phyloP scores from a whole-genome alignment of 805 yeast species.

The Suhomyces sp. region DNA sequence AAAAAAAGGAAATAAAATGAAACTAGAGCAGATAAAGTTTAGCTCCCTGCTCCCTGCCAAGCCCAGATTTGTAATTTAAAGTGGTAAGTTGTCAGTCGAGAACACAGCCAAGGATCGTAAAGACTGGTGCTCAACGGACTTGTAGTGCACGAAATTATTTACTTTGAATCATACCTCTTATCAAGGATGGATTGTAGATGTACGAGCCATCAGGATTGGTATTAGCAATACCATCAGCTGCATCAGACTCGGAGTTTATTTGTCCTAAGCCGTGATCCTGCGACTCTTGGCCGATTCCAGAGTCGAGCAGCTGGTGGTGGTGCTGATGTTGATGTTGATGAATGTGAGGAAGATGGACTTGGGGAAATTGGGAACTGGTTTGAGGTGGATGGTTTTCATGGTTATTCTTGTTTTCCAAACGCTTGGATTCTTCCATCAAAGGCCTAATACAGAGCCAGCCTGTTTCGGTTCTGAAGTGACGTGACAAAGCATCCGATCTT shows the following conservation, averaged over 20 bases:
- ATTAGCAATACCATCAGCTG: slow-evolving; percentile 4
- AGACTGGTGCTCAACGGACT: background rate
- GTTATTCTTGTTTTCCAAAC: slow-evolving; percentile 16
- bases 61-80: background rate
- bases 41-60: background rate
- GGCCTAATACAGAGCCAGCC: slow-evolving; percentile 70
- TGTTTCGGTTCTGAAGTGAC: slow-evolving; percentile 74
- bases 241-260: background rate
- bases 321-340: slow-evolving; percentile 1
- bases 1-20: no score
- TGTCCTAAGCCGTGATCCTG: background rate
- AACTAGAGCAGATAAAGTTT: background rate
- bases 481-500: slow-evolving; percentile 71
- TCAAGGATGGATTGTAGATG: slow-evolving; percentile 17
- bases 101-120: background rate
- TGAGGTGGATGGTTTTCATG: background rate
- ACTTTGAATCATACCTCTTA: slow-evolving; percentile 15
- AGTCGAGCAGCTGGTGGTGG: background rate
- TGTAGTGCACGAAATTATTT: no score
- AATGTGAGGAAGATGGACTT: background rate
- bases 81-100: background rate
- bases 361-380: background rate
- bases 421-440: slow-evolving; percentile 56
- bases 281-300: background rate
- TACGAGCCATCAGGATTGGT: slow-evolving; percentile 4